Evolutionary conservation across 805 yeast genomes (phyloP), one percentile per base, ranked within the genome.

Genomic region (Sugiyamaella chiloensis): DNA sequence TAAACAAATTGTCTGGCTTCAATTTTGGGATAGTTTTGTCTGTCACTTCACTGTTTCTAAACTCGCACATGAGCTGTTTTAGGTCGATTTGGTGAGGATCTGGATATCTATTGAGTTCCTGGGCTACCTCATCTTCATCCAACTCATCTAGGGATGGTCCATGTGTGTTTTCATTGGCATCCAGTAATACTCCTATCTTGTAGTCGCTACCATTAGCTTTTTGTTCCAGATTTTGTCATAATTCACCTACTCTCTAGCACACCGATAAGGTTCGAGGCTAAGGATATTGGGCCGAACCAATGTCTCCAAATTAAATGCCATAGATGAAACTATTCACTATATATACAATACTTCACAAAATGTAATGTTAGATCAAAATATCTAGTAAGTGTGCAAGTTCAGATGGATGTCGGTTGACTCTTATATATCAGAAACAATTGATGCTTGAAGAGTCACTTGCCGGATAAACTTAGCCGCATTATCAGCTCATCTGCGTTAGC

Each of bases 151-250:
- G 66, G 1, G 95, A 80, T 3, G 96, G 91, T 0, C 98, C 99
- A 61, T 83, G 85, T 1, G 98, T 84, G 64, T 93, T 93, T 67
- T 93, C 99, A 61, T 93, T 93, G 48, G 99, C 99, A 66, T 93
- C 99, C 45, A 93, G 72, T 19, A 93, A 72, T 37, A 93, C 74
- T 24, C 99, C 99, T 30, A 76, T 88, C 50, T 79, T 85, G 73
- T 83, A 91, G 62, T 91, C 98, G 61, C 73, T 69, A 44, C 9
- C 5, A 45, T 42, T 34, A 43, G 45, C n/a, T 27, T 9, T n/a
- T 36, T n/a, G 11, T 9, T 9, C 21, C 11, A 16, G 24, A 20
- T 26, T 2, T 8, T 12, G 14, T 5, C 8, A 30, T 36, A 19
- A 17, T 5, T 14, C 3, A 59, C 73, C 27, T 47, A 69, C 73